Percentiles rank a stretch among this genome's conserved stretches.
Conservation (phyloP, 306 rosid species). For the Malus fusca region DNA sequence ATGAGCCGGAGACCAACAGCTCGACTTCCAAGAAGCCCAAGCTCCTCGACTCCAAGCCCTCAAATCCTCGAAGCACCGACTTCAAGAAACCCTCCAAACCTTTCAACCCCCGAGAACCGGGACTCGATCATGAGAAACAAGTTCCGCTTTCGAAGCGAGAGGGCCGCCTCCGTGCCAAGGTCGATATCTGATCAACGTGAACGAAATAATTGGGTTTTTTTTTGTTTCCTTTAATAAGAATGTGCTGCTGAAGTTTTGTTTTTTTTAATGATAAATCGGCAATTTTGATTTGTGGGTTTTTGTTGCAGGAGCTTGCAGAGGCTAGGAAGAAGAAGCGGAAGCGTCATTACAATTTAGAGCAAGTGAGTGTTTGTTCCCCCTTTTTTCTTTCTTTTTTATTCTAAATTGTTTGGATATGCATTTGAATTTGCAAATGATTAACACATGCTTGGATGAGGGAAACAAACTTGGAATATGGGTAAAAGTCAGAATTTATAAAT, state of each 20-base stretch:
- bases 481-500: too few relatives aligned
- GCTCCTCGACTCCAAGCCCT: constrained; percentile 26
- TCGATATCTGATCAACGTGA: constrained; percentile 3
- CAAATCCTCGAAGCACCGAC: constrained; percentile 4
- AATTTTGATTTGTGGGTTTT: constrained; percentile 5
- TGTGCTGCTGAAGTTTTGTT: background rate
- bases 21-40: constrained; percentile 43
- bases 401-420: background rate
- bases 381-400: background rate
- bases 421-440: background rate
- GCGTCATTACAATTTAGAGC: constrained; percentile 67
- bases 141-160: constrained; percentile 49
- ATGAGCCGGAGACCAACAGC: constrained; percentile 21
- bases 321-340: constrained; percentile 88
- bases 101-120: constrained; percentile 18
- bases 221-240: background rate
- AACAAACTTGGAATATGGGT: too few relatives aligned
- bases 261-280: background rate
- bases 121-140: constrained; percentile 19
- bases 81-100: constrained; percentile 30
- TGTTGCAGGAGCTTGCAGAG: constrained; percentile 67
- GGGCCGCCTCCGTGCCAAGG: constrained; percentile 72
- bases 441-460: too few relatives aligned
- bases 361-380: constrained; percentile 32
- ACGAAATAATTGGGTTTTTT: background rate